Evolutionary conservation across 2,329 filamentous ascomycete species (phyloP), one percentile per base, ranked within the genome.

Genomic region (Domatiomyces globalis): DNA sequence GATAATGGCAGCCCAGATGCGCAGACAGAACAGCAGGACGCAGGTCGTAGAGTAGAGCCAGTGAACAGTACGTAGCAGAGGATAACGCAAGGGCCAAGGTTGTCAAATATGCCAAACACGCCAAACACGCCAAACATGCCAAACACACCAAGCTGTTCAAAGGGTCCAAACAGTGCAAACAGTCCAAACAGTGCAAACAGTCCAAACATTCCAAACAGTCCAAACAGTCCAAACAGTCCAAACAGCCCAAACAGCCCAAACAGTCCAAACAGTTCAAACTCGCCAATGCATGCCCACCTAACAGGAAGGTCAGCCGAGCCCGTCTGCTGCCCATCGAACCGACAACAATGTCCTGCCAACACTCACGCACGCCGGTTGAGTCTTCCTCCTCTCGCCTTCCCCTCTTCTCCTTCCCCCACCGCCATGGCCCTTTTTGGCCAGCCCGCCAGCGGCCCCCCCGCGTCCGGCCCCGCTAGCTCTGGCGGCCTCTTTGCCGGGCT

Each of bases 381-480:
- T 39, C 33, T 15, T 39, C 33, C 5, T 15, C 9, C 33, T 15
- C 33, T 15, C 10, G 10, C 33, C 33, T 39, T 4, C 33, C 33
- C 33, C 15, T 4, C 33, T 10, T 39, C 33, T 39, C 33, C 10
- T 15, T 10, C 12, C 12, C 10, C 33, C 12, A 4, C 33, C 4
- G 33, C 17, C 20, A 61, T 61, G 58, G 58, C 58, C 42, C 46
- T 58, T 33, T 61, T 61, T 50, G 57, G 56, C 2, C 51, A 54
- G 42, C 5, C 52, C 17, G 45, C 56, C 48, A 50, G 48, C 9
- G 51, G 52, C 39, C 52, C 44, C n/a, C 46, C 49, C 17, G 43
- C 56, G 1, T 39, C 17, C 22, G 49, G 43, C 29, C 52, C 45
- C 15, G 17, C 50, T 22, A 29, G 48, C 33, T 48, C 48, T 17